phyloP scores from a whole-genome alignment of 225 moss, liverwort and hornwort species.

The Lunularia cruciata region DNA sequence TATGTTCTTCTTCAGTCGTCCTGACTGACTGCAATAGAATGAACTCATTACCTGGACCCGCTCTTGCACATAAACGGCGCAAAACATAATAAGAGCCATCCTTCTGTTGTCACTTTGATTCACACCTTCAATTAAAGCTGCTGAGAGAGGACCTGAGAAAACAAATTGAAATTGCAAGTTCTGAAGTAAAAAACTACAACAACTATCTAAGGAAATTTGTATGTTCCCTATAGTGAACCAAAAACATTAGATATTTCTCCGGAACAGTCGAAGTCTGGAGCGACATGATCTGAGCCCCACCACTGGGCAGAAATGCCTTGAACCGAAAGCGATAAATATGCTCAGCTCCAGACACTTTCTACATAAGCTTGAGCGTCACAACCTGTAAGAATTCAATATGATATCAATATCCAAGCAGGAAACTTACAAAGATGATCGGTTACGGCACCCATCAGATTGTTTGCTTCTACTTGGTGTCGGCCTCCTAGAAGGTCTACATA shows the following conservation, averaged over 20 bases:
- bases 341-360: no score
- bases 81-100: slow-evolving; percentile 84
- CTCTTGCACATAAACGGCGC: slow-evolving; percentile 85
- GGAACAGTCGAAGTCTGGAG: no score
- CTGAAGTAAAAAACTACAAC: no score
- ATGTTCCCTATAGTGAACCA: no score
- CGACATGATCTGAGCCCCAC: no score
- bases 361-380: no score
- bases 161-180: no score
- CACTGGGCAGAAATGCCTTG: no score
- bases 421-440: slow-evolving; percentile 72
- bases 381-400: neutral
- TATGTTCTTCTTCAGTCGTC: no score
- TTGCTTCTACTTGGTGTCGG: slow-evolving; percentile 60
- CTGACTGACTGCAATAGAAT: neutral
- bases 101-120: slow-evolving; percentile 76
- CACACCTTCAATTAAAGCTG: slow-evolving; percentile 81
- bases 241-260: no score
- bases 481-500: slow-evolving; percentile 76
- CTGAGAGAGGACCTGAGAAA: slow-evolving; percentile 45
- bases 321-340: no score
- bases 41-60: slow-evolving; percentile 57
- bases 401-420: neutral
- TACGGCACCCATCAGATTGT: slow-evolving; percentile 67
- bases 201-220: no score